phyloP scores from a whole-genome alignment of 192 early-diverging fungal genomes.

The Umbelopsis ramanniana region DNA sequence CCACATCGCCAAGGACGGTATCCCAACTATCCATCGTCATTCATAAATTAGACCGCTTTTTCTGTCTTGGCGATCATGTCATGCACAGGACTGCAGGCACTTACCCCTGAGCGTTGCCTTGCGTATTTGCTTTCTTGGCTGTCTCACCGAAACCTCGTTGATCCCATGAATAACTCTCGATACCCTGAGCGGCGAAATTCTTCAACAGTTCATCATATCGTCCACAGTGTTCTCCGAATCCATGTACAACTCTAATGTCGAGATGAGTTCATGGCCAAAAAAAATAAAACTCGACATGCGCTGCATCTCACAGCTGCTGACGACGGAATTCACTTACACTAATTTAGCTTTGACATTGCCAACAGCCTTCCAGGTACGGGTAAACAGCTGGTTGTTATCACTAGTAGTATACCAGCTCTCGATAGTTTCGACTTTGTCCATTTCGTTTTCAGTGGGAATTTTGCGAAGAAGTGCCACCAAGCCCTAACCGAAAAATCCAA shows the following conservation, averaged over 20 bases:
- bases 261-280: background rate
- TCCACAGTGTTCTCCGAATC: slow-evolving; percentile 57
- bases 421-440: slow-evolving; percentile 25
- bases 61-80: background rate
- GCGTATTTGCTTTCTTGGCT: slow-evolving; percentile 48
- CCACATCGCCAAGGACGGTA: slow-evolving; percentile 54
- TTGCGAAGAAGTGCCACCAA: background rate
- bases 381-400: slow-evolving; percentile 50
- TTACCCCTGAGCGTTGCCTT: slow-evolving; percentile 55
- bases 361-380: slow-evolving; percentile 52
- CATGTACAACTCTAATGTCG: slow-evolving; percentile 49
- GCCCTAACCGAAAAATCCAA: background rate
- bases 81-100: background rate
- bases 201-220: slow-evolving; percentile 64
- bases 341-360: slow-evolving; percentile 6
- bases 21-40: slow-evolving; percentile 34
- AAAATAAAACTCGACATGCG: background rate
- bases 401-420: slow-evolving; percentile 51
- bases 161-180: slow-evolving; percentile 63
- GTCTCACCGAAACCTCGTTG: slow-evolving; percentile 75
- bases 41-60: background rate
- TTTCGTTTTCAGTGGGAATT: background rate
- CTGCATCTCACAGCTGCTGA: slow-evolving; percentile 12
- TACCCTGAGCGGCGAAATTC: slow-evolving; percentile 54
- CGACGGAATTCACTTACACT: slow-evolving; percentile 22